phyloP scores from a whole-genome alignment of 768 basidiomycete species.

The Tephrocybe sp. region DNA sequence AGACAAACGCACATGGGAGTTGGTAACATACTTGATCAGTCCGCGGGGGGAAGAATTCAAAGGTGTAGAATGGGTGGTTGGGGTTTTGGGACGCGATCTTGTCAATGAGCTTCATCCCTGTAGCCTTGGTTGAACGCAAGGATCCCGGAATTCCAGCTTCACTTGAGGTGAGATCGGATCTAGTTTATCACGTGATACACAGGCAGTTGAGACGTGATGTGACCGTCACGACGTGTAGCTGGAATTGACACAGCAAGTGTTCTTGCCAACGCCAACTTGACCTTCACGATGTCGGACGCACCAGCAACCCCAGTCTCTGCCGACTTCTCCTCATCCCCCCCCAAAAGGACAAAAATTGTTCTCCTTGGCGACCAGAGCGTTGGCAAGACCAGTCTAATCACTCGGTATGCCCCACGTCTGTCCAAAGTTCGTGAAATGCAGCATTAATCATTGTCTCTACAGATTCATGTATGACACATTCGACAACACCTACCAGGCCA shows the following conservation, averaged over 20 bases:
- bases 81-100: slow-evolving; percentile 52
- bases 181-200: slow-evolving; percentile 13
- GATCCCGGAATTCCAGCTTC: not conserved
- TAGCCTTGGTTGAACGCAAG: not conserved
- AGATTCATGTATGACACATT: slow-evolving; percentile 99
- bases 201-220: slow-evolving; percentile 13
- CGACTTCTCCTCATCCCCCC: slow-evolving; percentile 85
- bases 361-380: slow-evolving; percentile 97
- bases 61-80: slow-evolving; percentile 78
- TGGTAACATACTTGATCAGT: slow-evolving; percentile 70
- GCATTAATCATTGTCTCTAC: slow-evolving; percentile 7
- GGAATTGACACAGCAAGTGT: not conserved
- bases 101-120: slow-evolving; percentile 69
- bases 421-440: not conserved
- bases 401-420: slow-evolving; percentile 56
- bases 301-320: slow-evolving; percentile 69
- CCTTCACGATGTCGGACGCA: slow-evolving; percentile 39
- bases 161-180: slow-evolving; percentile 8
- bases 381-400: slow-evolving; percentile 98
- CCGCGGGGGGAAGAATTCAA: slow-evolving; percentile 97
- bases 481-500: slow-evolving; percentile 98
- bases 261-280: slow-evolving; percentile 2
- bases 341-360: slow-evolving; percentile 96
- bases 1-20: not conserved
- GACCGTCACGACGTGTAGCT: slow-evolving; percentile 7